Evolutionary conservation across 768 basidiomycete genomes (phyloP).

Genomic region (Tricholoma hemisulphureum): DNA sequence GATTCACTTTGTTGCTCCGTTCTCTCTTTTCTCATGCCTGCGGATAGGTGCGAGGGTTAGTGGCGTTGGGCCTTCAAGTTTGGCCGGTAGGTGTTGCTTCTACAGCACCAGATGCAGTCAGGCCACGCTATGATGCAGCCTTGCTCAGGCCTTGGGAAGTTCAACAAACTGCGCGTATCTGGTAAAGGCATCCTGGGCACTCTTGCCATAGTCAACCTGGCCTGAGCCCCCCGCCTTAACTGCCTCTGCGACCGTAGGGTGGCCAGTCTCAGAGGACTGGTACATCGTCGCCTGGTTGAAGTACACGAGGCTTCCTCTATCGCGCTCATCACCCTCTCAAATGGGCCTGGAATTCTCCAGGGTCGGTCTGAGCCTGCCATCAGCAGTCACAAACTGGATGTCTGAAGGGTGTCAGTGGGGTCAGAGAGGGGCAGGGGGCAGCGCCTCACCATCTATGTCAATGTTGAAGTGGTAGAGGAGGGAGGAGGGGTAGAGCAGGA

Average conservation of each 20-base stretch:
- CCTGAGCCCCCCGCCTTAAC: neutral
- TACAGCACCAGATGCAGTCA: too few species aligned
- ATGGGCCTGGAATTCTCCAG: neutral
- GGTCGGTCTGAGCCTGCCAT: neutral
- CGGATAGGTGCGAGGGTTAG: too few species aligned
- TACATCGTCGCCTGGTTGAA: neutral
- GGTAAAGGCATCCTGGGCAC: neutral
- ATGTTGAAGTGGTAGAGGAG: constrained; percentile 35
- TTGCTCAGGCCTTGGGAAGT: too few species aligned
- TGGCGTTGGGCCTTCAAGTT: too few species aligned
- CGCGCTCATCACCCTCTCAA: neutral
- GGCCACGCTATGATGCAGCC: too few species aligned
- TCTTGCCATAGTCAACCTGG: neutral
- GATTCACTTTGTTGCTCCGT: too few species aligned
- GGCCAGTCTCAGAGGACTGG: neutral
- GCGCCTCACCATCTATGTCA: constrained; percentile 25
- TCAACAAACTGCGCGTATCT: too few species aligned
- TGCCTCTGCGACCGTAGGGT: neutral
- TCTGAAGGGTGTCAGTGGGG: neutral
- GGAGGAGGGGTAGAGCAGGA: constrained; percentile 30
- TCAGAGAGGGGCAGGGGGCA: neutral
- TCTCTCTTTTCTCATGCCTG: too few species aligned
- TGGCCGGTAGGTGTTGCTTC: too few species aligned
- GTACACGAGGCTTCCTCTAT: neutral
- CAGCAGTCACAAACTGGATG: neutral